Evolutionary conservation across 805 yeast genomes (phyloP), one percentile per base, ranked within the genome.

Genomic region (Torulaspora franciscae): DNA sequence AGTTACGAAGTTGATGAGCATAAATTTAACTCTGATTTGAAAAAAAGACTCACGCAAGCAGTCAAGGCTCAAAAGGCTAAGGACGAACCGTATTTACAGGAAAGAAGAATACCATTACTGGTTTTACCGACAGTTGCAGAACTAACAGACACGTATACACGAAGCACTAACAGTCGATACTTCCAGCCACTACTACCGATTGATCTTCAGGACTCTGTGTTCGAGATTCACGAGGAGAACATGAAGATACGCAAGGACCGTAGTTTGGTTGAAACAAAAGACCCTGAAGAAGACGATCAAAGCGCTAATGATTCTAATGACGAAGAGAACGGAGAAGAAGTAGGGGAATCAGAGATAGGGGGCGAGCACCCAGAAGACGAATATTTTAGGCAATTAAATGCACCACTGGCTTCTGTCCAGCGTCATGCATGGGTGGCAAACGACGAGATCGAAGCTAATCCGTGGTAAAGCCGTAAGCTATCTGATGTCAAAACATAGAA

Each of bases 1-100:
- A 77, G 85, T 38, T 85, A 88, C 57, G 99, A 93, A 61, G 77
- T 88, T 4, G 79, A 82, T 9, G 99, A 93, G 61, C 69, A 69
- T 13, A 82, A 81, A 51, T 69, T 90, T 37, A 75, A 84, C 7
- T 72, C 78, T 37, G 64, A 65, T n/a, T 66, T 77, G 46, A 72
- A 68, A 41, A 72, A 72, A 34, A 42, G 30, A 5, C 45, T 69
- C 17, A 46, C 51, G n/a, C 40, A 52, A 3, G 48, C 55, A 9
- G 47, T 54, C 2, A 62, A 62, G 26, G 47, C 48, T 13, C 42
- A 45, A 15, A 42, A 48, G 3, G 22, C 43, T 6, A 45, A 42
- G 25, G 50, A 49, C 4, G 46, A 51, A 6, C 44, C 42, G 11
- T 54, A 77, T 29, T 69, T 75, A 42, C 66, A 81, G 42, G 83